These are phyloP conservation scores for Didymella sp. DNA, from an alignment of 2,329 filamentous ascomycete species.

Conservation along the genomic window DNA sequence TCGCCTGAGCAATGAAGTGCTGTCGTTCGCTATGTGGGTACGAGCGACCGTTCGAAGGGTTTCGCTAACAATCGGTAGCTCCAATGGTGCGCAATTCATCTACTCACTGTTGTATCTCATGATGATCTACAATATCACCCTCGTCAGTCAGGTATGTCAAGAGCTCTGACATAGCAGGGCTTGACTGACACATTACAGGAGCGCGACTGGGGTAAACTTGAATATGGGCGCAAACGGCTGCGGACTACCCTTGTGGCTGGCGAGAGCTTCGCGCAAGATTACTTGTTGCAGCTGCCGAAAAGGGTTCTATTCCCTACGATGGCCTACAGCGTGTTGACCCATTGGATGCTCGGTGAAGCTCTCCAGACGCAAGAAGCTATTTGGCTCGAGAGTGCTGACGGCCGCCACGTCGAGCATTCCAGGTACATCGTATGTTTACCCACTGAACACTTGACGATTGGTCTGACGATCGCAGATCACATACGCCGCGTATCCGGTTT, in stretches of 20 bases:
- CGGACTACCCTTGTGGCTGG: conserved; percentile 41
- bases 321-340: conserved; percentile 36
- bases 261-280: conserved; percentile 36
- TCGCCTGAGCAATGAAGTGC: conserved; percentile 29
- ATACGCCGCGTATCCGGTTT: conserved; percentile 32
- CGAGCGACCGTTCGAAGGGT: background rate
- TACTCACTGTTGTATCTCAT: conserved; percentile 43
- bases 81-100: conserved; percentile 42
- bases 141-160: conserved; percentile 28
- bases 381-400: conserved; percentile 27
- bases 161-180: too few species aligned
- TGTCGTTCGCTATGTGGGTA: conserved; percentile 36
- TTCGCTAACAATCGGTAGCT: conserved; percentile 20
- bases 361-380: conserved; percentile 38
- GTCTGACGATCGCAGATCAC: conserved; percentile 28
- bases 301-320: conserved; percentile 42
- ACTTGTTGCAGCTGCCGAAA: conserved; percentile 43
- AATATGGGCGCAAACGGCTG: conserved; percentile 31
- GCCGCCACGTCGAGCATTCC: conserved; percentile 6
- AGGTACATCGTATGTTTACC: conserved; percentile 1
- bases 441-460: background rate
- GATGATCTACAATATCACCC: conserved; percentile 43
- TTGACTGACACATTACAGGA: conserved; percentile 21
- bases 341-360: conserved; percentile 45
- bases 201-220: conserved; percentile 39